Evolutionary conservation across 129 eudicot genomes (phyloP), one percentile per base, ranked within the genome.

Genomic region (Flaveria sonorensis): DNA sequence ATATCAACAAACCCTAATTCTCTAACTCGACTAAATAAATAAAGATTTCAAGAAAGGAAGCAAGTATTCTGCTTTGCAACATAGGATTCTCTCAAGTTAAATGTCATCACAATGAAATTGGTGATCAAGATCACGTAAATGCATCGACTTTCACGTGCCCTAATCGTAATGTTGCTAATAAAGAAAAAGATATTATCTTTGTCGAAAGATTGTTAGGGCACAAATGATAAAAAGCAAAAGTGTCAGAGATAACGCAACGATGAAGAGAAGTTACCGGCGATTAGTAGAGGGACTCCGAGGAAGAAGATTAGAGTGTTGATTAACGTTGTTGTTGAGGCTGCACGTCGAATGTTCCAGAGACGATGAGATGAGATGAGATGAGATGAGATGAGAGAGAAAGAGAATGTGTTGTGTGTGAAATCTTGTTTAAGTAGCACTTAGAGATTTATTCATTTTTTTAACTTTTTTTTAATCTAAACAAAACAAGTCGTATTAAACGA

Each of bases 271-370:
- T 66, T 80, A 80, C 79, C 79, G 62, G 70, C 52, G 70, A 56
- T 43, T 46, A 66, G 75, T 26, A 46, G 79, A 65, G 75, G 63
- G 67, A 63, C 68, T 52, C 52, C 62, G 18, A 73, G 70, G 13
- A 10, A 11, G 50, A 72, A 64, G 72, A 62, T 71, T 72, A 30
- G 64, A 77, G 82, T 78, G 76, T 57, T 45, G 40, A 10, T 61
- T 28, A 68, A 70, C 51, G 76, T 70, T 45, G 73, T 51, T 43
- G 55, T 71, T 71, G 10, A 48, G 56, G 77, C 83, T 79, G 65
- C 72, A 72, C 72, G 55, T 79, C 68, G 73, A 71, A 19, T 72
- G 73, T 79, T 71, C 77, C 28, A 79, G 66, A 71, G 21, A 79
- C 65, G 82, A 45, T 59, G 56, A 21, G 82, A 71, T 14, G 48